Evolutionary conservation across 768 basidiomycete species (phyloP), one percentile per base, ranked within the genome.

Genomic region (Floccularia luteovirens): DNA sequence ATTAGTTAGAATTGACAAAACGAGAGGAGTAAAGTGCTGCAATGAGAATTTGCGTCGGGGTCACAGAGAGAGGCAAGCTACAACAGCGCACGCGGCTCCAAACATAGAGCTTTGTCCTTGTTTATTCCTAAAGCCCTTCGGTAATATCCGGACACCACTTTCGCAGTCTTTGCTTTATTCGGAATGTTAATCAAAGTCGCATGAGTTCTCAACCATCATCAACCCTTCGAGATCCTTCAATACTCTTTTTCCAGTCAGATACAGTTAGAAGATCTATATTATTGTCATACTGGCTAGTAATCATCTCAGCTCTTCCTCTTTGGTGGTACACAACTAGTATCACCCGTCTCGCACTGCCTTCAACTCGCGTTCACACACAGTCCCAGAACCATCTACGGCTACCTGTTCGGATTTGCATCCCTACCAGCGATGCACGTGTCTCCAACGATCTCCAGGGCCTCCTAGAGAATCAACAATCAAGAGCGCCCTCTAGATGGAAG

Each of bases 301-400:
- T 96, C 24, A 47, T 94, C 24, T 61, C 90, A 5, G 83, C 82
- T 1, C 43, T 93, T 14, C 96, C 96, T 2, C 70, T 90, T 36
- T 99, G 96, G 96, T 97, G 91, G 90, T 71, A 69, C 37, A 82
- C 86, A 20, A 98, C 96, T 3, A 87, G 86, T 47, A 94, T 98
- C 21, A 75, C 92, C 53, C 77, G 93, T 20, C 68, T 86, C 12
- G 65, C 82, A 0, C 64, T 96, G 10, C 90, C 93, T 1, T 63
- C 69, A 5, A 58, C 62, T 31, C 72, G 75, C 16, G 79, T 92
- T 24, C 57, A 58, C 28, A 66, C 69, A 4, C 70, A 80, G 49
- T 64, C 73, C 31, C 57, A 61, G 34, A 67, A 63, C 43, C 55
- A 60, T 27, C 62, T 77, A 16, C 47, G 50, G 13, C 63, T 80